Evolutionary conservation across 2,329 filamentous ascomycete species (phyloP).

Genomic region (Epichloe brachyelytri): DNA sequence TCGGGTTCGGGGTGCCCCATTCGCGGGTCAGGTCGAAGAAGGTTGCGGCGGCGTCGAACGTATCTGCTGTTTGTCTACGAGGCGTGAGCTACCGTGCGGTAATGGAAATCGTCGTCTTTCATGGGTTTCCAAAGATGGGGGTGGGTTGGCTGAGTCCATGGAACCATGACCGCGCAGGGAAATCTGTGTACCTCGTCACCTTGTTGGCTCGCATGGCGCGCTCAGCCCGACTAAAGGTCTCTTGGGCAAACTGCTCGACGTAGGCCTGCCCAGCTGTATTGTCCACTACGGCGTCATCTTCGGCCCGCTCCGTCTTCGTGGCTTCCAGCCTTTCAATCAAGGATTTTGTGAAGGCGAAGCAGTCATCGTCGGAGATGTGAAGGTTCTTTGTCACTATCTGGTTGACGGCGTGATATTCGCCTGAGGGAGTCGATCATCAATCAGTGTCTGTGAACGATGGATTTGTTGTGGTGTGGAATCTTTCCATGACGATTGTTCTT

Average conservation of each 20-base stretch:
- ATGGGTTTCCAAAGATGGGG: too few species aligned
- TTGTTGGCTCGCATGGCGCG: slow-evolving; percentile 70
- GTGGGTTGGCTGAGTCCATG: too few species aligned
- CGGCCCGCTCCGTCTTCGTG: slow-evolving; percentile 46
- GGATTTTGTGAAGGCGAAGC: slow-evolving; percentile 64
- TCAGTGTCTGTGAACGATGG: background rate
- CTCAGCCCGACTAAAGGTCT: slow-evolving; percentile 77
- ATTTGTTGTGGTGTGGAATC: background rate
- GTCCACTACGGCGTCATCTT: slow-evolving; percentile 74
- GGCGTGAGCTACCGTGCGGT: background rate
- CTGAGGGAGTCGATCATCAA: slow-evolving; percentile 27
- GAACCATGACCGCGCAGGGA: too few species aligned
- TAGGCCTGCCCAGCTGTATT: slow-evolving; percentile 81
- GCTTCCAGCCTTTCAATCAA: slow-evolving; percentile 84
- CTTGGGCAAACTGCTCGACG: slow-evolving; percentile 83
- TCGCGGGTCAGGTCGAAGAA: slow-evolving; percentile 82
- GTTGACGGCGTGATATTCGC: slow-evolving; percentile 85
- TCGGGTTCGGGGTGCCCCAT: slow-evolving; percentile 71
- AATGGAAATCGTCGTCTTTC: too few species aligned
- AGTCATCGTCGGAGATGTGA: slow-evolving; percentile 66
- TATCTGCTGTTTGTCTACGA: slow-evolving; percentile 75
- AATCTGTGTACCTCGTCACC: slow-evolving; percentile 52
- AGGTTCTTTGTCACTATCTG: slow-evolving; percentile 74
- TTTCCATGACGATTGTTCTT: too few species aligned
- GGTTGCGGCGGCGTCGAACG: slow-evolving; percentile 81